phyloP scores from a whole-genome alignment of 2,329 filamentous ascomycete genomes.

The Xylariaceae sp. region DNA sequence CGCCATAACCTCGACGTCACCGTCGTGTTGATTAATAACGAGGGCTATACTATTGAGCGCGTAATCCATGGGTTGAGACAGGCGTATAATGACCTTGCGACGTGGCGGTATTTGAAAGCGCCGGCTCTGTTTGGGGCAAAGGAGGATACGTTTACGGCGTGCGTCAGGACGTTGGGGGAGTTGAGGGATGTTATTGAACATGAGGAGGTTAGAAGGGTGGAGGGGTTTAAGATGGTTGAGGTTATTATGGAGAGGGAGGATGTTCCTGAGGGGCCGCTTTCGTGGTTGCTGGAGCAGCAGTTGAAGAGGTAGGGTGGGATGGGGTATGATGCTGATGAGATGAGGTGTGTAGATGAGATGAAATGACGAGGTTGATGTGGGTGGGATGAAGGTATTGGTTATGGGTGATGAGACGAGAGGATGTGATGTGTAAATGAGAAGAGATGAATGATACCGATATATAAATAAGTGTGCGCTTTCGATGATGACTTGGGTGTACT shows the following conservation, averaged over 20 bases:
- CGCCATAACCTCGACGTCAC: conserved; percentile 44
- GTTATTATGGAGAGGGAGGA: conserved; percentile 33
- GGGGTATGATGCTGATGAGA: no score
- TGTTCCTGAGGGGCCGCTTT: conserved; percentile 24
- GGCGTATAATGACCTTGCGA: conserved; percentile 50
- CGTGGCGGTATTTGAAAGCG: conserved; percentile 47
- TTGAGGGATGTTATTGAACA: conserved; percentile 34
- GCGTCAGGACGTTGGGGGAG: conserved; percentile 42
- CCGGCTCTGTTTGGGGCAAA: conserved; percentile 44
- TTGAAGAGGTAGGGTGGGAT: neutral
- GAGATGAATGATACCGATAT: no score
- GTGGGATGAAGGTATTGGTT: no score
- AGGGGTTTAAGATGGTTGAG: conserved; percentile 33
- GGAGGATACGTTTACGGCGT: conserved; percentile 35
- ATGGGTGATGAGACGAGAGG: no score
- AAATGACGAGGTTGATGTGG: no score
- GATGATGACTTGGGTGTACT: no score
- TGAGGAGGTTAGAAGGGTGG: conserved; percentile 16
- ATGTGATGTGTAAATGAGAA: no score
- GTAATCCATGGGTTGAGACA: conserved; percentile 50
- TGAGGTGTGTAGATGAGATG: no score
- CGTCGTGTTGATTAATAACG: conserved; percentile 53
- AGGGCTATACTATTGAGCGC: conserved; percentile 55
- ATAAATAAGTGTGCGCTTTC: no score
- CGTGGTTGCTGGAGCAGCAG: conserved; percentile 12